phyloP scores from a whole-genome alignment of 179 eudicot genomes.

The Vitellaria paradoxa region DNA sequence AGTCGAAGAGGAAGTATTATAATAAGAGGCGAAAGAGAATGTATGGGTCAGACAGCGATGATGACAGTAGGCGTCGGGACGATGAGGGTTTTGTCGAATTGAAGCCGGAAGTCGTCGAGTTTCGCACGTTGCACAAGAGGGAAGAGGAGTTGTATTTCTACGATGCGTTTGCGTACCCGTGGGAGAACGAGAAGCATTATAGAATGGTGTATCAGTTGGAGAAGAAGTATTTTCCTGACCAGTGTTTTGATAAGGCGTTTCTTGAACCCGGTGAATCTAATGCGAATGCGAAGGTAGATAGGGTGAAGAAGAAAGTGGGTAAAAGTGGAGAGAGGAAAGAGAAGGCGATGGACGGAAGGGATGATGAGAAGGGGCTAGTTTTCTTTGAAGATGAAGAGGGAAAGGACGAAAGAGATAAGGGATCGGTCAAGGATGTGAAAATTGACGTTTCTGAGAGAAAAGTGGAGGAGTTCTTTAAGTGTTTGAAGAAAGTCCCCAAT shows the following conservation, averaged over 20 bases:
- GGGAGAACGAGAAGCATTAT: slow-evolving; percentile 98
- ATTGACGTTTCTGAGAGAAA: slow-evolving; percentile 66
- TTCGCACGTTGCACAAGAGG: slow-evolving; percentile 68
- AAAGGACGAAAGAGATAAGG: slow-evolving; percentile 28
- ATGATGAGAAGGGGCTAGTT: slow-evolving; percentile 60
- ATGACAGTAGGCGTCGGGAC: slow-evolving; percentile 38
- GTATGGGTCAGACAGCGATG: slow-evolving; percentile 89
- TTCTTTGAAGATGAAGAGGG: slow-evolving; percentile 61
- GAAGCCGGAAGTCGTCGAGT: slow-evolving; percentile 84
- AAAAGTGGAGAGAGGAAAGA: slow-evolving; percentile 22
- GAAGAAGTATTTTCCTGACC: slow-evolving; percentile 96
- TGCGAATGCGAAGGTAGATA: slow-evolving; percentile 20
- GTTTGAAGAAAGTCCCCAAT: slow-evolving; percentile 84
- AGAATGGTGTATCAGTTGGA: slow-evolving; percentile 97
- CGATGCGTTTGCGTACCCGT: slow-evolving; percentile 85
- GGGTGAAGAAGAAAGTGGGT: slow-evolving; percentile 17
- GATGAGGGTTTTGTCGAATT: slow-evolving; percentile 60
- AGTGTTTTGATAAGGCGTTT: slow-evolving; percentile 92
- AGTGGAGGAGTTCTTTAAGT: slow-evolving; percentile 87
- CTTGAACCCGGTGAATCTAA: slow-evolving; percentile 58
- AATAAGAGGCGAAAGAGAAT: slow-evolving; percentile 74
- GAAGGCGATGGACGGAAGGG: slow-evolving; percentile 25
- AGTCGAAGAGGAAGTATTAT: slow-evolving; percentile 75
- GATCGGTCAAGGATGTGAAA: slow-evolving; percentile 28
- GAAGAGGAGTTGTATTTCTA: slow-evolving; percentile 91